Base-by-base conservation (phyloP, 306 rosid species). In the Cucurbita maxima region DNA sequence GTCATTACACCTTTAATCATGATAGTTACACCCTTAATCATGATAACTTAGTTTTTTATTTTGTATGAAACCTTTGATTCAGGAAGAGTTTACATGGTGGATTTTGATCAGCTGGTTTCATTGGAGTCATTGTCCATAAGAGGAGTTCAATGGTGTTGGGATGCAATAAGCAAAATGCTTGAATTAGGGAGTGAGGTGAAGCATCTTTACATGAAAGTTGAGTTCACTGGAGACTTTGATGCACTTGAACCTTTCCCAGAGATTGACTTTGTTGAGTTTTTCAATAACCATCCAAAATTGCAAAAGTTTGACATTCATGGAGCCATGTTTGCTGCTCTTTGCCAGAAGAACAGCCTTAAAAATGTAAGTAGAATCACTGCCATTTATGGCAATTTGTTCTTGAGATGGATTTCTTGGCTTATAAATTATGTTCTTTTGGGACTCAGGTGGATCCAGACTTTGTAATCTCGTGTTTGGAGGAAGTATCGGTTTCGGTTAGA, bases 241-340 rank as follows among this genome's bases (percentile, higher is more conserved):
- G 82, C 83, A 3, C 97, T 94, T 82, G 90, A 84, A 71, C 96
- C 99, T 25, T 95, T 95, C 74, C 97, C 99, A 16, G 99, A 91
- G 81, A 82, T 95, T 67, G 97, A 95, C 78, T 89, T 91, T 18
- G 99, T 89, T 70, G 97, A 95, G 3, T 91, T 95, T 77, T 95
- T 95, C 87, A 91, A 89, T 76, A 86, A 80, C 72, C 96, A 95
- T 86, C 96, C 89, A 41, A 89, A 79, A 82, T 79, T 95, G 63
- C 81, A 70, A 69, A 89, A 76, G 82, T 91, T 95, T 43, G 97
- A 95, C 48, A 77, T 91, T 48, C 99, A 95, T 76, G 99, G 99
- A 82, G 99, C 99, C 73, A 88, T 95, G 99, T 91, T 95, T 82
- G 99, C 99, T 51, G 97, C 99, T 10, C 92, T 95, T 72, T 95